Evolutionary conservation across 106 monocot genomes (phyloP).

Genomic region (Apostasia shenzhenica): DNA sequence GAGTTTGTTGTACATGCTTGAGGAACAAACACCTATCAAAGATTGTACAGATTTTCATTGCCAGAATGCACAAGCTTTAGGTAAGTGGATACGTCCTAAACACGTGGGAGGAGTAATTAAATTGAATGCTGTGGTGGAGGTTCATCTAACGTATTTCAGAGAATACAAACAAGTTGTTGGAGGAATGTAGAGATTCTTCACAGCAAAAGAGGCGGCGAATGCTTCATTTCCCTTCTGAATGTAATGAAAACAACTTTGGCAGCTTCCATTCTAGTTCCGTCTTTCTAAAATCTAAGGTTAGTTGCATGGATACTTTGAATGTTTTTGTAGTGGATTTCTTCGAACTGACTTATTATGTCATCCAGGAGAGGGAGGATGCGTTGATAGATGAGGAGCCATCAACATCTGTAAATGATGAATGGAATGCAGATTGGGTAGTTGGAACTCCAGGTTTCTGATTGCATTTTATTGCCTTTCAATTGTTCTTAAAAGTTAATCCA

Average conservation of each 20-base stretch:
- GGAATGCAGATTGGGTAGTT: slow-evolving; percentile 32
- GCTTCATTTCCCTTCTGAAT: slow-evolving; percentile 62
- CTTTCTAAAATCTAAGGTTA: slow-evolving; percentile 40
- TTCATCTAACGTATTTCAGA: slow-evolving; percentile 26
- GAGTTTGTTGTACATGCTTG: slow-evolving; percentile 50
- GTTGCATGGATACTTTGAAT: neutral
- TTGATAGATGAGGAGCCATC: slow-evolving; percentile 28
- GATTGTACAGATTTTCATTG: slow-evolving; percentile 47
- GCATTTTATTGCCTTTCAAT: no score
- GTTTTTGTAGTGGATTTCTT: neutral
- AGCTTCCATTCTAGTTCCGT: slow-evolving; percentile 20
- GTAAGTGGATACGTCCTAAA: slow-evolving; percentile 18
- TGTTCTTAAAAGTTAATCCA: no score
- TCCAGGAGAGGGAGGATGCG: slow-evolving; percentile 31
- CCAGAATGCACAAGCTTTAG: slow-evolving; percentile 24
- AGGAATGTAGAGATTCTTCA: slow-evolving; percentile 41
- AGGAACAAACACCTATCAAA: slow-evolving; percentile 86
- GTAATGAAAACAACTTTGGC: slow-evolving; percentile 20
- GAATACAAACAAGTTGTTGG: slow-evolving; percentile 26
- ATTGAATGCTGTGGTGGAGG: neutral
- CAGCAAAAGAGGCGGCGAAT: slow-evolving; percentile 75
- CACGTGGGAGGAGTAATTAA: neutral
- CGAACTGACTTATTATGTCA: neutral
- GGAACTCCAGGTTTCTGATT: slow-evolving; percentile 34
- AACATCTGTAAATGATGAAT: slow-evolving; percentile 33